Evolutionary conservation across 805 yeast genomes (phyloP).

Genomic region (Clavispora fructus): DNA sequence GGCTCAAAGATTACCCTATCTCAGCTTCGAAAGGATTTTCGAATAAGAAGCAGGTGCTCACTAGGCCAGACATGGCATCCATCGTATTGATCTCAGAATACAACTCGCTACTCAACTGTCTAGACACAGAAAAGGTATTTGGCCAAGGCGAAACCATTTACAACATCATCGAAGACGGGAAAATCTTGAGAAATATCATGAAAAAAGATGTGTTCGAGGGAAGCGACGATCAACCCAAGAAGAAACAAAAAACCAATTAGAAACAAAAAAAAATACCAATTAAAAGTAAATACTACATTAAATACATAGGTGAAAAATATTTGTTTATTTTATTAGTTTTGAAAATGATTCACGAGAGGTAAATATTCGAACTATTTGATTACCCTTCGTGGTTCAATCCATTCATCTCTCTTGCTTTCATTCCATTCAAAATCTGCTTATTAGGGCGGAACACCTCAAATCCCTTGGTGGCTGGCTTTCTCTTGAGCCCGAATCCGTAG

Average conservation of each 20-base stretch:
- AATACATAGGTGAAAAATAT: not conserved
- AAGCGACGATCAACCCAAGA: constrained; percentile 14
- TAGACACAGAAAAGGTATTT: constrained; percentile 23
- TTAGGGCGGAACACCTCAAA: constrained; percentile 33
- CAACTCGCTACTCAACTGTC: constrained; percentile 41
- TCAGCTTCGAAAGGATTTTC: constrained; percentile 19
- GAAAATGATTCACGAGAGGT: too few relatives aligned
- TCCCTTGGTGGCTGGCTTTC: constrained; percentile 13
- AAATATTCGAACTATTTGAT: not conserved
- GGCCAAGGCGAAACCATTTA: constrained; percentile 22
- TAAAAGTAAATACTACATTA: not conserved
- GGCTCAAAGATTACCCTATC: constrained; percentile 47
- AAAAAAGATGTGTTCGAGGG: constrained; percentile 36
- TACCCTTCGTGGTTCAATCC: not conserved
- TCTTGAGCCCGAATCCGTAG: not conserved
- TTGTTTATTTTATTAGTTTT: not conserved
- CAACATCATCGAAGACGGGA: constrained; percentile 51
- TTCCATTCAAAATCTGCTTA: constrained; percentile 16
- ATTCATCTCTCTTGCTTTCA: not conserved
- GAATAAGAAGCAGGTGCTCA: constrained; percentile 1
- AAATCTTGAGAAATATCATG: constrained; percentile 51
- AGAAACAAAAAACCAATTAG: constrained; percentile 4
- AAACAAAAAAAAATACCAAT: not conserved
- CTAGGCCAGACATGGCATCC: constrained; percentile 44
- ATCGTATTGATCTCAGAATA: constrained; percentile 55